Conservation (phyloP, 140 eudicot species). For the Senecio squalidus region DNA sequence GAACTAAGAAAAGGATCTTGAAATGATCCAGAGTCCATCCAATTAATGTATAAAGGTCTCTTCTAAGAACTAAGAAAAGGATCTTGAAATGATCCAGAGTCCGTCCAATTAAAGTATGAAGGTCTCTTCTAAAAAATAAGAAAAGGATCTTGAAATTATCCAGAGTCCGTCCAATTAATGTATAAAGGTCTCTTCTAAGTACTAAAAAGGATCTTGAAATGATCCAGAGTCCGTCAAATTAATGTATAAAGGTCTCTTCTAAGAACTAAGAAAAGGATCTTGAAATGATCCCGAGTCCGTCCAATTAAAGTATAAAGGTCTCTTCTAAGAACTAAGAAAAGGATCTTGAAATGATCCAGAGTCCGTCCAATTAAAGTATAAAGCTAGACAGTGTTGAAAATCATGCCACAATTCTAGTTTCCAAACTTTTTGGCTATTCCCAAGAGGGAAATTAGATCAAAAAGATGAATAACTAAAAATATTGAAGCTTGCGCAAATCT, state of each 20-base stretch:
- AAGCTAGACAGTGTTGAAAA: neutral
- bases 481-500: neutral
- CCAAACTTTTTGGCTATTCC: neutral
- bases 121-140: neutral
- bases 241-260: neutral
- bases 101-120: neutral
- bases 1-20: neutral
- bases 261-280: neutral
- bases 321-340: neutral
- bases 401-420: neutral
- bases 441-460: slow-evolving; percentile 4
- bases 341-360: neutral
- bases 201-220: no score
- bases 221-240: neutral
- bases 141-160: neutral
- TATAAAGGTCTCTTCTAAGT: neutral
- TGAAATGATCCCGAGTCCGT: neutral
- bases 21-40: neutral
- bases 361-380: neutral
- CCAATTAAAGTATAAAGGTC: neutral
- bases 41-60: neutral
- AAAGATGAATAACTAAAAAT: neutral
- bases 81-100: neutral
- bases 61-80: neutral
- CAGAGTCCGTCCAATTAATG: neutral